Conservation (phyloP, 2,329 filamentous ascomycete genomes). For the Cladosporium sp. region DNA sequence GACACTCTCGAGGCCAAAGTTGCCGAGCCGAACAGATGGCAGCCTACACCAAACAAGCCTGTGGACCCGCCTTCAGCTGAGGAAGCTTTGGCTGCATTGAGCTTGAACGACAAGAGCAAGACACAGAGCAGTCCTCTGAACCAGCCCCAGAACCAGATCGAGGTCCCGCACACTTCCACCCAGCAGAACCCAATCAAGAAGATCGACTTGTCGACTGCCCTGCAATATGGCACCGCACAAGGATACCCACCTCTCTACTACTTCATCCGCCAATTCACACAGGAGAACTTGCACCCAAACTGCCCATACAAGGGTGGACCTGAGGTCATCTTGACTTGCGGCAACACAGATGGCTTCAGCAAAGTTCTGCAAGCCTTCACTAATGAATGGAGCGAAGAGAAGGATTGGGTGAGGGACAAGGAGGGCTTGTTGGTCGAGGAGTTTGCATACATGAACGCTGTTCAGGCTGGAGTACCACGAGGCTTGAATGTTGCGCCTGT, state of each 20-base stretch:
- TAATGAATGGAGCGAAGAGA: conserved; percentile 68
- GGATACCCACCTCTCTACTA: conserved; percentile 75
- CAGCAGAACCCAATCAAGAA: conserved; percentile 59
- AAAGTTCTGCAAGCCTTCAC: conserved; percentile 74
- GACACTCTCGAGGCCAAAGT: conserved; percentile 83
- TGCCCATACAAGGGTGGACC: conserved; percentile 73
- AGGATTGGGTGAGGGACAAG: conserved; percentile 63
- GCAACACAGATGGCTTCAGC: conserved; percentile 78
- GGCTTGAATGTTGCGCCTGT: conserved; percentile 72
- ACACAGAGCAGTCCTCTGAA: conserved; percentile 28
- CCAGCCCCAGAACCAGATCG: conserved; percentile 43
- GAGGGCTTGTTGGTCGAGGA: conserved; percentile 76
- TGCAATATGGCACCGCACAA: conserved; percentile 81
- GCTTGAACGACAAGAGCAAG: conserved; percentile 17
- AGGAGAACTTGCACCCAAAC: conserved; percentile 72
- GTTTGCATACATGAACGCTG: conserved; percentile 74
- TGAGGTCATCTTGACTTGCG: conserved; percentile 74
- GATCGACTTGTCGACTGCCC: conserved; percentile 74
- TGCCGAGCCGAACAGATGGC: conserved; percentile 70
- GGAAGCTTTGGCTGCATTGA: conserved; percentile 24
- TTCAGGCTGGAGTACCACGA: conserved; percentile 62
- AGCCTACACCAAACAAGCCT: conserved; percentile 62
- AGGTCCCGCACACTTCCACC: conserved; percentile 65
- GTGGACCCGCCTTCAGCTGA: conserved; percentile 42
- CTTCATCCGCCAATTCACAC: conserved; percentile 75